A percentile compares a stretch with the other conserved stretches of the same genome.
Evolutionary conservation across 768 basidiomycete genomes (phyloP).

Genomic region (Hygrophorus russula): DNA sequence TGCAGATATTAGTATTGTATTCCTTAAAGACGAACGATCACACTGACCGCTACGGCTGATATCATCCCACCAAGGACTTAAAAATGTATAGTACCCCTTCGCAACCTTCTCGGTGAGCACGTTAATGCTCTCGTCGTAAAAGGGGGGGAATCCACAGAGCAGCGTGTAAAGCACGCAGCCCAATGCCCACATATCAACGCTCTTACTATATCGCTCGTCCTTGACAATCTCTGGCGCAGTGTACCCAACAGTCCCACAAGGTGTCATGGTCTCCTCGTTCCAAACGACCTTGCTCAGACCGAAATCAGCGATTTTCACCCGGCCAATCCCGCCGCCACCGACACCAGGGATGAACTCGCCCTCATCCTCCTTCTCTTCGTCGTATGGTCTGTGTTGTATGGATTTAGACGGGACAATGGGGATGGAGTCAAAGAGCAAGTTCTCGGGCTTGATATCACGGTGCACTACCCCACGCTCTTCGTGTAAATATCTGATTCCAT

Average conservation of each 20-base stretch:
- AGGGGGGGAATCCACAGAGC: slow-evolving; percentile 94
- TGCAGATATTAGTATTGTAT: slow-evolving; percentile 1
- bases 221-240: slow-evolving; percentile 99
- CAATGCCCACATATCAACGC: slow-evolving; percentile 99
- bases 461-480: slow-evolving; percentile 98
- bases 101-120: slow-evolving; percentile 98
- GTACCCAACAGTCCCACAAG: slow-evolving; percentile 99
- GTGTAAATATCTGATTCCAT: slow-evolving; percentile 91
- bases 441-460: slow-evolving; percentile 98
- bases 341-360: slow-evolving; percentile 88
- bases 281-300: slow-evolving; percentile 96
- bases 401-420: slow-evolving; percentile 81
- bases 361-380: slow-evolving; percentile 98
- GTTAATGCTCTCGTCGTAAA: slow-evolving; percentile 98
- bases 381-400: slow-evolving; percentile 73
- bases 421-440: slow-evolving; percentile 87
- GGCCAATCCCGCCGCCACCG: slow-evolving; percentile 95
- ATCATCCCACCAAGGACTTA: slow-evolving; percentile 99
- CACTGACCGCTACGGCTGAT: slow-evolving; percentile 71
- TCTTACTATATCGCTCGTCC: slow-evolving; percentile 93
- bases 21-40: slow-evolving; percentile 2
- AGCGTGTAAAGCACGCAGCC: slow-evolving; percentile 99
- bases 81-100: slow-evolving; percentile 92
- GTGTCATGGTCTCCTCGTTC: slow-evolving; percentile 99
- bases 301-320: slow-evolving; percentile 98